Evolutionary conservation across 495 filamentous ascomycete species (phyloP).

Genomic region (Hyaloscypha finlandica): DNA sequence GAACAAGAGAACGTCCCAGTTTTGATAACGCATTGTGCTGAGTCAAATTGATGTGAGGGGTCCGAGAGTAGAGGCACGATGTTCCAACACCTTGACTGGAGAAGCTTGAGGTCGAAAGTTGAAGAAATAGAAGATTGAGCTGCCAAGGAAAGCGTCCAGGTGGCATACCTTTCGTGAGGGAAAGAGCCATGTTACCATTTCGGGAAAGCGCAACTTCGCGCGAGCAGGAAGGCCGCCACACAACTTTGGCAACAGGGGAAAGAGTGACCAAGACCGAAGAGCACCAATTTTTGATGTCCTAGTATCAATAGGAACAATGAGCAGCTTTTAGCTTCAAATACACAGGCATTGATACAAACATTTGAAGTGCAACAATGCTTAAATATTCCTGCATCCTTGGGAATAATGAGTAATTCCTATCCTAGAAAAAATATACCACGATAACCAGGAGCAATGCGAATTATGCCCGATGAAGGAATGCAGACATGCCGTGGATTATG

Average conservation of each 20-base stretch:
- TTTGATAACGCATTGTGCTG: conserved; percentile 72
- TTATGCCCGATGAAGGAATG: background rate
- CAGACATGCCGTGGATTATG: background rate
- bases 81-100: no score
- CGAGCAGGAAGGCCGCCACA: background rate
- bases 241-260: background rate
- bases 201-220: background rate
- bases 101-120: background rate
- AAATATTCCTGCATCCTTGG: no score
- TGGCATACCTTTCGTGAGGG: background rate
- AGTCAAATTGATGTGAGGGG: background rate
- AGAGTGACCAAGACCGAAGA: background rate
- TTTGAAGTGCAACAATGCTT: no score
- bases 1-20: conserved; percentile 87
- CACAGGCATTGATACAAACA: no score
- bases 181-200: background rate
- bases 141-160: background rate
- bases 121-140: background rate
- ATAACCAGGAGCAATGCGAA: no score
- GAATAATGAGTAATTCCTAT: no score
- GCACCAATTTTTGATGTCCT: background rate
- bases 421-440: no score
- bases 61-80: no score
- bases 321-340: no score
- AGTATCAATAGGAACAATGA: no score